Evolutionary conservation across 768 basidiomycete species (phyloP), one percentile per base, ranked within the genome.

Genomic region (Mycena latifolia): DNA sequence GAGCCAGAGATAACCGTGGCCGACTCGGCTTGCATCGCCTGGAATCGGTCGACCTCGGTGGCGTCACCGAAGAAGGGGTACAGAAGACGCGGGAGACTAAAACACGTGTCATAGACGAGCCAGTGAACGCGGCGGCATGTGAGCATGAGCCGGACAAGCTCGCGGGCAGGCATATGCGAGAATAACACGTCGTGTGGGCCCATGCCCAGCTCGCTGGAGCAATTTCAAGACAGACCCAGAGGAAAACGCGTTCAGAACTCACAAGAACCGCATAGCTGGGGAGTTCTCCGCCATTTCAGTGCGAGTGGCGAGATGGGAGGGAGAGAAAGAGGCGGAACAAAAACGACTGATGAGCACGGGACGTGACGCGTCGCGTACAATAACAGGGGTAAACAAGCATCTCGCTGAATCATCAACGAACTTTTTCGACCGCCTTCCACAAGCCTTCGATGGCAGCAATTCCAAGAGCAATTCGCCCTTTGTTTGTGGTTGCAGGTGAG

Each of bases 1-100:
- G 87, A 87, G 12, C 87, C 87, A 4, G 87, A 88, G 22, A 89
- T 81, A 25, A 88, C 68, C 0, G 81, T 79, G 41, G 78, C 81
- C 0, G 84, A 85, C 18, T 60, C 69, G 0, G 77, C 79, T 69
- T 85, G 86, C 4, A 86, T 74, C 5, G 66, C 71, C 18, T 86
- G 79, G 61, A 87, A 88, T 12, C 64, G 33, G 2, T 54, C 24
- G 20, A 77, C 70, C 31, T 76, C 65, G 5, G 20, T 14, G 3
- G 48, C 28, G 31, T 54, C 47, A 8, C 52, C 64, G 27, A 60
- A 55, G 33, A 65, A 65, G 45, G 57, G 58, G 18, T 17, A 24
- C 1, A 65, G 31, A 20, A 65, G 57, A 17, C 57, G 57, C 10
- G 22, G 5, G 1, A 65, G n/a, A 12, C 15, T 35, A 24, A 65